A percentile compares a stretch with the other conserved stretches of the same genome.
Evolutionary conservation across 495 filamentous ascomycete genomes (phyloP).

Genomic region (Hypoxylon fragiforme): DNA sequence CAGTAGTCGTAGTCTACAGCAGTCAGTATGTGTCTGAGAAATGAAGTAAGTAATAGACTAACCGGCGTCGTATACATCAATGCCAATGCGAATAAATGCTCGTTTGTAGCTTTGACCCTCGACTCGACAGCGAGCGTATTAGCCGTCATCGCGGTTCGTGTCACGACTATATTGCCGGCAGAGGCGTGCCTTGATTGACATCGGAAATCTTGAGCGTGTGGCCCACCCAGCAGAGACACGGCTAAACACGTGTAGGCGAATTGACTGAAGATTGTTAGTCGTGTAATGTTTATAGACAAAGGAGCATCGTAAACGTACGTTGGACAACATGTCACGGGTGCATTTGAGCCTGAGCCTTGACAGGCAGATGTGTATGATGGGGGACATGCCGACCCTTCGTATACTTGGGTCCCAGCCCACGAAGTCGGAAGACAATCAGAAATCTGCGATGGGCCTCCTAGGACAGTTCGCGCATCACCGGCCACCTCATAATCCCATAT

Average conservation of each 20-base stretch:
- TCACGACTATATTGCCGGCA: slow-evolving; percentile 1
- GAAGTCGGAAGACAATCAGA: slow-evolving; percentile 32
- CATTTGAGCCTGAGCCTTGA: neutral
- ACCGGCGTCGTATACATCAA: slow-evolving; percentile 34
- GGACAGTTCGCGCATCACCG: slow-evolving; percentile 26
- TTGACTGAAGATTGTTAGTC: neutral
- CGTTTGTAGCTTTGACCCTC: slow-evolving; percentile 7
- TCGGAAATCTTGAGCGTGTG: slow-evolving; percentile 13
- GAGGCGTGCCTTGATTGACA: slow-evolving; percentile 14
- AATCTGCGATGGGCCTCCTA: slow-evolving; percentile 38
- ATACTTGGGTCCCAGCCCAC: slow-evolving; percentile 26
- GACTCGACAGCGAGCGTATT: slow-evolving; percentile 17
- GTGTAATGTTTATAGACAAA: neutral
- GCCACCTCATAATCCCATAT: slow-evolving; percentile 27
- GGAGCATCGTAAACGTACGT: slow-evolving; percentile 12
- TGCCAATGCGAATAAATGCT: slow-evolving; percentile 34
- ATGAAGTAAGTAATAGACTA: neutral
- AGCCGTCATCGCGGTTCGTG: slow-evolving; percentile 9
- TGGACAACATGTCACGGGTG: slow-evolving; percentile 36
- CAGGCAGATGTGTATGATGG: slow-evolving; percentile 32
- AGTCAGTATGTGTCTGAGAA: neutral
- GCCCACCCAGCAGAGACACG: neutral
- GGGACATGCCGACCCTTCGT: slow-evolving; percentile 32
- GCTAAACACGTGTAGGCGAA: slow-evolving; percentile 22
- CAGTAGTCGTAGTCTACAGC: slow-evolving; percentile 1